Conservation (phyloP, 106 monocot species). For the Dendrobium catenatum region DNA sequence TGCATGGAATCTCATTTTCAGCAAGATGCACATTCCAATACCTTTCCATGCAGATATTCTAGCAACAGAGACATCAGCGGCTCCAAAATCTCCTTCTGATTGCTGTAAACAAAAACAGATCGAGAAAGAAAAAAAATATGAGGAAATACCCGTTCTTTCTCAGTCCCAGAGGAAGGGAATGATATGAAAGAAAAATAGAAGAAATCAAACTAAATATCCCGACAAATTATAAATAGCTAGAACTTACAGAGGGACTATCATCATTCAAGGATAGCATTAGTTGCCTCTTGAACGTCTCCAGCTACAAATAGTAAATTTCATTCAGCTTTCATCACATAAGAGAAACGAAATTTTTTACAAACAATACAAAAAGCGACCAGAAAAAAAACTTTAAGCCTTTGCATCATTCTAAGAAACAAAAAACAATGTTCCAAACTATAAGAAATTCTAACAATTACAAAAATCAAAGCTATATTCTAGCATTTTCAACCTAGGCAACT, state of each 20-base stretch:
- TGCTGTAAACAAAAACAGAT: conserved; percentile 20
- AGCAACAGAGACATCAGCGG: conserved; percentile 30
- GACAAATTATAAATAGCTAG: not conserved
- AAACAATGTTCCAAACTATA: not conserved
- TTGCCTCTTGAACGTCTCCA: conserved; percentile 87
- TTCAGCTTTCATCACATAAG: conserved; percentile 4
- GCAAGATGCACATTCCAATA: conserved; percentile 8
- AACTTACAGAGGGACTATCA: conserved; percentile 60
- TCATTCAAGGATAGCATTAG: conserved; percentile 79
- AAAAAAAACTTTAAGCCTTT: not conserved
- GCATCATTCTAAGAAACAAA: not conserved
- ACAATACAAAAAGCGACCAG: not conserved
- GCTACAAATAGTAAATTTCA: conserved; percentile 23
- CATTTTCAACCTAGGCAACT: not conserved
- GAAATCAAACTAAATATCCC: not conserved
- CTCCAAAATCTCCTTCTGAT: conserved; percentile 36
- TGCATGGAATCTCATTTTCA: conserved; percentile 1
- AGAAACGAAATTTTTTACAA: not conserved
- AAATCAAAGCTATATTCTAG: not conserved
- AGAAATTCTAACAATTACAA: not conserved
- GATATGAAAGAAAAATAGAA: not conserved
- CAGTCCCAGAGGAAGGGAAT: too few species aligned
- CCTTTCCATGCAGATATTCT: conserved; percentile 43
- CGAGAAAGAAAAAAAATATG: not conserved
- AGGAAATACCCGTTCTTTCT: not conserved